Evolutionary conservation across 2,329 filamentous ascomycete species (phyloP).

Genomic region (Stagonosporopsis cucurbitacearum): DNA sequence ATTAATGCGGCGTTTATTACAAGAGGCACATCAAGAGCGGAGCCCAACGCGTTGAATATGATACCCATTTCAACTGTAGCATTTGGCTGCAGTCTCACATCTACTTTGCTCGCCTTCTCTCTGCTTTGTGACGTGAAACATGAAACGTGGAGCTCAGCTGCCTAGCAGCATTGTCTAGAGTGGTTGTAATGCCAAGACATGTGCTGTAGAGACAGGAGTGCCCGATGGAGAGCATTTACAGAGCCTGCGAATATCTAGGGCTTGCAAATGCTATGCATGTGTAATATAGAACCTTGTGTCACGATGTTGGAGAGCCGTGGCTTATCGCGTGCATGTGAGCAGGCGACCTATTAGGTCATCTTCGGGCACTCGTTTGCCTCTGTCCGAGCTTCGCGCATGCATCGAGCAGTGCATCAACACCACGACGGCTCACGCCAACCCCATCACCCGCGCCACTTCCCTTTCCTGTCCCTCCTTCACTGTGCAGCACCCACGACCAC

Average conservation of each 20-base stretch:
- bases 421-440: constrained; percentile 41
- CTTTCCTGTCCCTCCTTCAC: constrained; percentile 43
- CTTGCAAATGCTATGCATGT: background rate
- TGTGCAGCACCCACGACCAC: constrained; percentile 16
- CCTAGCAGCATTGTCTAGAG: background rate
- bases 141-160: constrained; percentile 14
- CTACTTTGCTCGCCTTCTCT: background rate
- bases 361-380: constrained; percentile 16
- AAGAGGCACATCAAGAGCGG: constrained; percentile 26
- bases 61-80: constrained; percentile 37
- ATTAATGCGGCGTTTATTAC: constrained; percentile 15
- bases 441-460: constrained; percentile 37
- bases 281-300: background rate
- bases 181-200: background rate
- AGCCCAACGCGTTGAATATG: constrained; percentile 37
- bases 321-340: constrained; percentile 23
- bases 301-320: constrained; percentile 11
- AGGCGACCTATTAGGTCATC: constrained; percentile 22
- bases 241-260: background rate
- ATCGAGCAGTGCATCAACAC: constrained; percentile 32
- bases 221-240: background rate
- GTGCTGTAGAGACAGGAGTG: background rate
- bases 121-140: constrained; percentile 15
- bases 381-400: constrained; percentile 32
- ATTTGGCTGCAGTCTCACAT: constrained; percentile 2